Base-by-base conservation (phyloP, 441 rosid species). In the Dalechampia spathulata region DNA sequence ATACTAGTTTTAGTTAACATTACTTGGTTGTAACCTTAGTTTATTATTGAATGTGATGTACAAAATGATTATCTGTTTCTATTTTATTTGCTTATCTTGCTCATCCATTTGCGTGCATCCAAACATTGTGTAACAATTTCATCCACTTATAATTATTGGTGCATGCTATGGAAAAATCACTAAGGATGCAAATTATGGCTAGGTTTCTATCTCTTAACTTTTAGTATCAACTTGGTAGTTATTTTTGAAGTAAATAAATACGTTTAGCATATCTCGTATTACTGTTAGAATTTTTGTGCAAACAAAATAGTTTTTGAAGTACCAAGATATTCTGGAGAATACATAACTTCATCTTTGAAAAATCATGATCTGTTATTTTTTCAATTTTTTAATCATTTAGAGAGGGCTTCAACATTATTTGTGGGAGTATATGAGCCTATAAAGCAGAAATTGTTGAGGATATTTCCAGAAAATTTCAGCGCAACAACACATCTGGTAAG, bases 391-490 rank as follows among this genome's bases (percentile, higher is more conserved):
- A 21, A 26, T 17, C 22, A 17, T 55, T 30, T 65, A 47, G 53
- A 41, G 70, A 92, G 96, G 72, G 99, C 97, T 64, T 93, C 99
- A 39, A 97, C 99, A 19, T 59, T 93, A 65, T 93, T 93, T 80
- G 75, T 93, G 23, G 99, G 99, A 64, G 94, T 87, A 52, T 93
- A 90, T 60, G 99, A 93, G 72, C 97, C 99, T 48, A 65, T 91
- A 62, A 90, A 93, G 74, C 96, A 85, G 83, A 85, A 93, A 74
- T 61, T 93, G 61, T 71, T 87, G 61, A 78, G 72, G 74, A 73
- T 63, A 19, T 64, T 93, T 48, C 96, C 99, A 45, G 97, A 90
- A 70, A 79, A 83, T 78, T 75, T 87, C 61, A 85, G 93, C 26
- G 96, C 97, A 51, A 67, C 78, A 55, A 97, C 97, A 68, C 97